These are phyloP conservation scores for Xylariaceae sp. DNA, from an alignment of 2,329 filamentous ascomycete species.

Conservation along the genomic window DNA sequence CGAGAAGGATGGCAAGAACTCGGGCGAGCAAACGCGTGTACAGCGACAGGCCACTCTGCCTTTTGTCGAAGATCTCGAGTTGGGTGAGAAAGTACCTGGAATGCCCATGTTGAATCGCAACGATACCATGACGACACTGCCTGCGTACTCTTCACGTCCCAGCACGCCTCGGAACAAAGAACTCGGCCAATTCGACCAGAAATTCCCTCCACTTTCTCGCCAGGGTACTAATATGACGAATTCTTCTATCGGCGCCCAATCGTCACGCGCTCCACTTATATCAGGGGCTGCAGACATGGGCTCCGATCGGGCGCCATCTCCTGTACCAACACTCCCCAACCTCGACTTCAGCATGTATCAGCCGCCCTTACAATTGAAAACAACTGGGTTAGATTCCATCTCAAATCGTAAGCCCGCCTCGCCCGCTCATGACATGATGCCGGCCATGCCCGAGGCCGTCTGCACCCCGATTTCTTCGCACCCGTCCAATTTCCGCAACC, in stretches of 20 bases:
- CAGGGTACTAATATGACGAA: conserved; percentile 43
- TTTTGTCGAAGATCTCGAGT: conserved; percentile 45
- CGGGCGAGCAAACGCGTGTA: conserved; percentile 46
- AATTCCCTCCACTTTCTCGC: conserved; percentile 44
- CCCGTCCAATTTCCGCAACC: conserved; percentile 27
- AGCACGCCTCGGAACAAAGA: conserved; percentile 50
- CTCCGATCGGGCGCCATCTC: conserved; percentile 38
- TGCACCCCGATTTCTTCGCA: conserved; percentile 31
- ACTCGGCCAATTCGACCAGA: conserved; percentile 48
- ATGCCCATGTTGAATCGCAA: conserved; percentile 57
- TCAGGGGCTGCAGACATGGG: conserved; percentile 58
- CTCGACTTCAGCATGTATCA: conserved; percentile 29
- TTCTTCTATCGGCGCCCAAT: conserved; percentile 55
- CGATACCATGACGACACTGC: conserved; percentile 58
- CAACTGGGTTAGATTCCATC: conserved; percentile 32
- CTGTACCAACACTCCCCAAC: conserved; percentile 35
- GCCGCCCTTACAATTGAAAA: conserved; percentile 34
- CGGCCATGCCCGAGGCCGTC: conserved; percentile 32
- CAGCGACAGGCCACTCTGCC: conserved; percentile 65
- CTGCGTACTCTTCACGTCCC: conserved; percentile 56
- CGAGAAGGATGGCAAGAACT: conserved; percentile 47
- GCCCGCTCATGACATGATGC: conserved; percentile 26
- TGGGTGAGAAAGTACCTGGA: conserved; percentile 47
- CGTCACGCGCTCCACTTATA: conserved; percentile 59
- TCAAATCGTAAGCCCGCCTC: conserved; percentile 28